Conservation (phyloP, 768 basidiomycete species). For the Panaeolus cyanescens region DNA sequence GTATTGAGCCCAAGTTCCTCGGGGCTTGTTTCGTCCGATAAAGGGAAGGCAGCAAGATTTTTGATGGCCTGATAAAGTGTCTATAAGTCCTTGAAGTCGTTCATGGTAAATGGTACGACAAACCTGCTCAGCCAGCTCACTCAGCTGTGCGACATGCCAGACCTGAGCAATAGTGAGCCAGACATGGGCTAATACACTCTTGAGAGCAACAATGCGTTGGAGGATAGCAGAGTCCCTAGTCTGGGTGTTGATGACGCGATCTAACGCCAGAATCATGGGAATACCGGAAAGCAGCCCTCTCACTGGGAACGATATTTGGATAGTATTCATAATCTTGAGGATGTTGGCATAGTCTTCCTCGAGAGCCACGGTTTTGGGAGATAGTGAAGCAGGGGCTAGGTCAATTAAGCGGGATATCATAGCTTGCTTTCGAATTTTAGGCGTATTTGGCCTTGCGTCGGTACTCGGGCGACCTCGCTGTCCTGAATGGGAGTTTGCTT, state of each 20-base stretch:
- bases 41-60: constrained; percentile 15
- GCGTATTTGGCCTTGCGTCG: constrained; percentile 28
- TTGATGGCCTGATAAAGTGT: constrained; percentile 8
- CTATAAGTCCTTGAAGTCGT: background rate
- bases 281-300: constrained; percentile 75
- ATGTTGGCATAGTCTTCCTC: constrained; percentile 77
- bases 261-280: constrained; percentile 85
- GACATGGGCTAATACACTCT: constrained; percentile 60
- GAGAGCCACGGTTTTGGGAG: constrained; percentile 54
- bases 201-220: constrained; percentile 54
- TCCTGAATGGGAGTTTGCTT: constrained; percentile 28
- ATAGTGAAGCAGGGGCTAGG: constrained; percentile 42
- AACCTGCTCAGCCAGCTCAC: constrained; percentile 59
- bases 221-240: constrained; percentile 37
- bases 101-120: constrained; percentile 11
- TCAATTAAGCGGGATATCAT: constrained; percentile 55
- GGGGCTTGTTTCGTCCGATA: background rate
- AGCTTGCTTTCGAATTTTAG: constrained; percentile 60
- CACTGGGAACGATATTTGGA: constrained; percentile 75
- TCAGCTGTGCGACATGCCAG: constrained; percentile 66
- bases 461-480: constrained; percentile 21
- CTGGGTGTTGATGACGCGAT: constrained; percentile 49
- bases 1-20: constrained; percentile 14
- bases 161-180: constrained; percentile 72
- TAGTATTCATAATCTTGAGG: constrained; percentile 61